Evolutionary conservation across 441 rosid genomes (phyloP).

Genomic region (Melastoma candidum): DNA sequence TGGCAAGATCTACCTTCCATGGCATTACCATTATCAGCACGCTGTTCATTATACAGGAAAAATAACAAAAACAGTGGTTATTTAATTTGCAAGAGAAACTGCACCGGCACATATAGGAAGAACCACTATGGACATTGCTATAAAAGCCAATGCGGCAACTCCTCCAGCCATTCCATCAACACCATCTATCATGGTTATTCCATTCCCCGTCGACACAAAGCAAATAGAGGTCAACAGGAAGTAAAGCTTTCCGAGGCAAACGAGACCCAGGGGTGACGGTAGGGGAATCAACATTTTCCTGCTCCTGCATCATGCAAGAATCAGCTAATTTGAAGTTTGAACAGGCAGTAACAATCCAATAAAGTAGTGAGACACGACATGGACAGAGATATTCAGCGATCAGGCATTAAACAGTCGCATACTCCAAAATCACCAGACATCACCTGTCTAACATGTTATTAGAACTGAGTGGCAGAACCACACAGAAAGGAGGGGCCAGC

Average conservation of each 20-base stretch:
- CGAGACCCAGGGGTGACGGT: constrained; percentile 73
- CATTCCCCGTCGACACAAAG: constrained; percentile 82
- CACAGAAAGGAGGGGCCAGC: no score
- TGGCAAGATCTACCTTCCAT: constrained; percentile 47
- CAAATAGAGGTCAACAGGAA: constrained; percentile 55
- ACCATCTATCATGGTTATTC: constrained; percentile 61
- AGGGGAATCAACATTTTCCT: constrained; percentile 71
- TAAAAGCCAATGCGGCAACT: constrained; percentile 67
- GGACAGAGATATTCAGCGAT: no score
- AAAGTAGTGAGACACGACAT: no score
- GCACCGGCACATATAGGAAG: constrained; percentile 87
- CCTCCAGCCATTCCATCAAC: constrained; percentile 91
- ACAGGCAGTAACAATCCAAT: no score
- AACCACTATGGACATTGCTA: constrained; percentile 81
- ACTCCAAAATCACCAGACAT: no score
- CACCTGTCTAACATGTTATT: no score
- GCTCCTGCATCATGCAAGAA: constrained; percentile 42
- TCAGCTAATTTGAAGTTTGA: no score
- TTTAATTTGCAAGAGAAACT: constrained; percentile 2
- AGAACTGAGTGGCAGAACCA: no score
- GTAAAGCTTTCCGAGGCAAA: constrained; percentile 65
- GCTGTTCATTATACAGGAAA: not conserved
- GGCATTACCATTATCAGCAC: not conserved
- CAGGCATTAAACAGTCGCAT: no score
- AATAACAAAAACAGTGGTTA: not conserved